Conservation (phyloP, 2,329 filamentous ascomycete species). For the Fusarium tuaranense region DNA sequence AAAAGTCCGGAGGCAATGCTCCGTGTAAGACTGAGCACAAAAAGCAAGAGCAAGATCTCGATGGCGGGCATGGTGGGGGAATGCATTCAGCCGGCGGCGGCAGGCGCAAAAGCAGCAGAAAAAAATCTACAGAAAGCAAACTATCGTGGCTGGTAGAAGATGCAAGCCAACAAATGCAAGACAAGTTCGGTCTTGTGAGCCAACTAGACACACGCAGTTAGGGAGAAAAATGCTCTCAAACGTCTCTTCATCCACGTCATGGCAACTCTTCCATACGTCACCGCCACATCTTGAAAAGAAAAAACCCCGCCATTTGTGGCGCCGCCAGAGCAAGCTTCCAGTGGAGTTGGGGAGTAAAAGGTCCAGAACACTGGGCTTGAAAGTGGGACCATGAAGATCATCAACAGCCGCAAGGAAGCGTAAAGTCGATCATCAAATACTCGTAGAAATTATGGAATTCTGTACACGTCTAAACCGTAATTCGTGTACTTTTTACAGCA, state of each 20-base stretch:
- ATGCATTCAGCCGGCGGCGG: conserved; percentile 5
- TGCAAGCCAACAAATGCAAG: not conserved
- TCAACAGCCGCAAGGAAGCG: not conserved
- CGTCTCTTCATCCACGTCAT: conserved; percentile 11
- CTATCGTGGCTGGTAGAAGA: not conserved
- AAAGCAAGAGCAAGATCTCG: conserved; percentile 33
- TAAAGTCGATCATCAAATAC: not conserved
- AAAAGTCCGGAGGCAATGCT: conserved; percentile 28
- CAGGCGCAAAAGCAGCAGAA: conserved; percentile 1
- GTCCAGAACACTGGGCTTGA: not conserved
- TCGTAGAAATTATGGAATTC: conserved; percentile 5
- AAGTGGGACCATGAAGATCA: conserved; percentile 15
- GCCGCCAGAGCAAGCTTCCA: not conserved
- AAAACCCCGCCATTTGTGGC: conserved; percentile 33
- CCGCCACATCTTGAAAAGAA: conserved; percentile 3
- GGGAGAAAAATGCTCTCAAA: not conserved
- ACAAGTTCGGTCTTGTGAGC: not conserved
- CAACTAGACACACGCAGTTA: not conserved
- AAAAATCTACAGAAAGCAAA: not conserved
- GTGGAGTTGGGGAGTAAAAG: not conserved
- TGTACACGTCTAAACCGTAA: not conserved
- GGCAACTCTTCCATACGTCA: conserved; percentile 22
- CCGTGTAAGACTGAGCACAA: conserved; percentile 22
- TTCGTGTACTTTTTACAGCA: not conserved
- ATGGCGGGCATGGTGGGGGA: conserved; percentile 22